Evolutionary conservation across 2,329 filamentous ascomycete genomes (phyloP).

Genomic region (Talaromyces sp.): DNA sequence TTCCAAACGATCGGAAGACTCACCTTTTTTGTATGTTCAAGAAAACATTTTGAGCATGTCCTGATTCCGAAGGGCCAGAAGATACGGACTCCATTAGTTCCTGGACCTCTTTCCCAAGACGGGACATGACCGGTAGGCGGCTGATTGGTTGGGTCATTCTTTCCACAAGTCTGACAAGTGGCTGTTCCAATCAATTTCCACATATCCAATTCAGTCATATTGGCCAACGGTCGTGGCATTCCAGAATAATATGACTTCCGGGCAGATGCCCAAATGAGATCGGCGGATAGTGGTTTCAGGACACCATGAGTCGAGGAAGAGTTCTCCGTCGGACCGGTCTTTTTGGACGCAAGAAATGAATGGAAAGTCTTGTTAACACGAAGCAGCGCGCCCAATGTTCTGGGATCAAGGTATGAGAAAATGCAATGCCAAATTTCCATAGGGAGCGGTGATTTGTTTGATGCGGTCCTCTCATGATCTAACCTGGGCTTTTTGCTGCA

Average conservation of each 20-base stretch:
- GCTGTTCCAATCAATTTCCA: constrained; percentile 65
- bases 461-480: not conserved
- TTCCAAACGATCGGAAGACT: constrained; percentile 23
- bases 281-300: constrained; percentile 50
- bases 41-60: constrained; percentile 65
- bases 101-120: constrained; percentile 60
- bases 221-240: constrained; percentile 66
- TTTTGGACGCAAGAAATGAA: constrained; percentile 54
- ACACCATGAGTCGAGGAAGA: constrained; percentile 25
- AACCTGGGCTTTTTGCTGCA: constrained; percentile 10
- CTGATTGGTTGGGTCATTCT: constrained; percentile 25
- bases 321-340: constrained; percentile 28
- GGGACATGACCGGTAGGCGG: constrained; percentile 32
- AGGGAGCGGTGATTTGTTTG: constrained; percentile 45
- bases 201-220: constrained; percentile 69
- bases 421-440: constrained; percentile 67
- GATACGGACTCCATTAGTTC: constrained; percentile 56
- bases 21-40: constrained; percentile 63
- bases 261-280: constrained; percentile 68
- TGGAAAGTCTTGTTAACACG: constrained; percentile 66
- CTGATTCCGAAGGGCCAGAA: constrained; percentile 70
- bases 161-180: constrained; percentile 67
- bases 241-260: constrained; percentile 63
- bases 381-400: constrained; percentile 62
- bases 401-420: constrained; percentile 64